These are phyloP conservation scores for Saccharomycopsis sp. DNA, from an alignment of 805 yeast species.

Conservation along the genomic window DNA sequence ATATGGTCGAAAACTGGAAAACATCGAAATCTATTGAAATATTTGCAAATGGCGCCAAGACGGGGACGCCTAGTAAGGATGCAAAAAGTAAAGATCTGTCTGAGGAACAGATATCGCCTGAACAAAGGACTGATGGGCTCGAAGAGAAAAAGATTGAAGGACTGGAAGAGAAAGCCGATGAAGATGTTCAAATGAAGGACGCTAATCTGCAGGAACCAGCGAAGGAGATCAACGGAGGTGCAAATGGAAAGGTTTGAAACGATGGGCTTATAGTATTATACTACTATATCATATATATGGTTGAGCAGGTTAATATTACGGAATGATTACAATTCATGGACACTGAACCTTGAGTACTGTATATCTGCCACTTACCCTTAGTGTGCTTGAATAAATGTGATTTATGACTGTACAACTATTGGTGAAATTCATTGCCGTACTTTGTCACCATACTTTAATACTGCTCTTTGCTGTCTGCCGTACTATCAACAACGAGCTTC, in stretches of 20 bases:
- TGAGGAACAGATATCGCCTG: neutral
- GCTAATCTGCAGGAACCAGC: neutral
- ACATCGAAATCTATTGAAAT: conserved; percentile 15
- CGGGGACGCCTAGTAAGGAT: neutral
- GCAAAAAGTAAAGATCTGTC: neutral
- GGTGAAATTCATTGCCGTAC: too few relatives aligned
- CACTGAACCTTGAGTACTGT: too few relatives aligned
- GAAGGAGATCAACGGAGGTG: neutral
- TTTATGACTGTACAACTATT: too few relatives aligned
- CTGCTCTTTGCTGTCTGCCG: too few relatives aligned
- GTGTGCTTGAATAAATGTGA: too few relatives aligned
- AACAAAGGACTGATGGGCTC: neutral
- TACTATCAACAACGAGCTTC: too few relatives aligned
- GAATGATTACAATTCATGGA: too few relatives aligned
- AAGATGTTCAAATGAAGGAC: neutral
- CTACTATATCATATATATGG: too few relatives aligned
- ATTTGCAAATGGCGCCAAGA: neutral
- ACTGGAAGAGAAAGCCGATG: neutral
- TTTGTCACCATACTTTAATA: too few relatives aligned
- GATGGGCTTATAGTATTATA: too few relatives aligned
- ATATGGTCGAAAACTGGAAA: conserved; percentile 21
- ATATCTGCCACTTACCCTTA: too few relatives aligned
- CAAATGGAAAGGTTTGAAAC: neutral
- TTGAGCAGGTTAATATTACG: too few relatives aligned
- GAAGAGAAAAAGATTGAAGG: neutral